Evolutionary conservation across 495 filamentous ascomycete genomes (phyloP), one percentile per base, ranked within the genome.

Genomic region (Penicillium goetzii): DNA sequence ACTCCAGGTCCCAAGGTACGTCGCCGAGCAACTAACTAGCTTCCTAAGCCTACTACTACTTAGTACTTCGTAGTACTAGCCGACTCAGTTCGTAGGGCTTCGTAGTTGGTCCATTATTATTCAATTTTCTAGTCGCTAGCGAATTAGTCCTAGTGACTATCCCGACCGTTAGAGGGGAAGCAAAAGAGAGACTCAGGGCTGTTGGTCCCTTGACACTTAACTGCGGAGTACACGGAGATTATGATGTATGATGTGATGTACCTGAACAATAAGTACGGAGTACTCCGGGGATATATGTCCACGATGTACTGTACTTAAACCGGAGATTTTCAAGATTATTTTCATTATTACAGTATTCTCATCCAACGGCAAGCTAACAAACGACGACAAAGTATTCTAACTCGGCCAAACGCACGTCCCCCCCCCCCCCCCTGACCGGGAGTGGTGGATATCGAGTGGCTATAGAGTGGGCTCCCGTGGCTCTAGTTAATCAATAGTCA

Each of bases 401-500:
- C 41, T 19, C 21, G n/a, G 8, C 41, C n/a, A 47, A 47, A 47
- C 43, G 43, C 43, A 47, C 43, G 43, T 11, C 21, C 21, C 43
- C 41, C 8, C 41, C 43, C 19, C 3, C 21, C 21, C 43, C 41
- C 8, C 41, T 21, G 41, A 21, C n/a, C 1, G n/a, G 17, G 41
- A 43, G 17, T 21, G 23, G 43, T 47, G 19, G 43, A 43, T 43
- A n/a, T 43, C 41, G 19, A 12, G 43, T 47, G 43, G 43, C 43
- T 47, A 47, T 47, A 47, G 40, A 12, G 43, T 47, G 43, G 43
- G n/a, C 43, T 47, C 43, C 43, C 43, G 43, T 47, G 43, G 43
- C 43, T 47, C 43, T 47, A 47, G 43, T 47, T 47, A 11, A 7
- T 43, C 43, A 47, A 47, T 47, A 23, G 43, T 47, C 19, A 23